A percentile compares a stretch with the other conserved stretches of the same genome.
phyloP scores from a whole-genome alignment of 257 asterid genomes.

The Voacanga thouarsii region DNA sequence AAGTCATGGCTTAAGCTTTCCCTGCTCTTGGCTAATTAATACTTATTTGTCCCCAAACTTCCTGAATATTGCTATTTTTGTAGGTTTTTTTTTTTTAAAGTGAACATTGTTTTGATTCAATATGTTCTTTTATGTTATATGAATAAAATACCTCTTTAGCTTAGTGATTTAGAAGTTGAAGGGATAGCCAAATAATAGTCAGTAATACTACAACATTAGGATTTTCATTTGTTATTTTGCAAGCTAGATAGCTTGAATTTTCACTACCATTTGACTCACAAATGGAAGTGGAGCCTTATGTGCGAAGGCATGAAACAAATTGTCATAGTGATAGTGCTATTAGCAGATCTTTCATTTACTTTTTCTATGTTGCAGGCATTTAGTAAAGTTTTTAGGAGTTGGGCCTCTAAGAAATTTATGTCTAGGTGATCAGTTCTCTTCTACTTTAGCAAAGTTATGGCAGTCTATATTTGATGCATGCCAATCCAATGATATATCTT shows the following conservation, averaged over 20 bases:
- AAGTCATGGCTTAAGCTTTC: not conserved
- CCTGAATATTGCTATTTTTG: too few species aligned
- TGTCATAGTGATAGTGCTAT: not conserved
- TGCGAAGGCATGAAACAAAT: not conserved
- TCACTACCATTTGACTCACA: not conserved
- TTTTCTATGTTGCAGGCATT: slow-evolving; percentile 48
- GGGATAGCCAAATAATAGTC: not conserved
- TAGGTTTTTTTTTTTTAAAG: too few species aligned
- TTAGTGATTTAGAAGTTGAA: not conserved
- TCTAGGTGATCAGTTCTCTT: slow-evolving; percentile 58
- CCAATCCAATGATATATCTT: not conserved
- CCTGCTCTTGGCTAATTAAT: not conserved
- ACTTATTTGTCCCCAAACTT: not conserved
- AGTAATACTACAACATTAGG: not conserved
- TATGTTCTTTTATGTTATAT: too few species aligned
- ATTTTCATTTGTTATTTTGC: not conserved
- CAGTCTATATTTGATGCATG: not conserved
- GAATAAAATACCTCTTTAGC: not conserved
- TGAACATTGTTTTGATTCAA: too few species aligned
- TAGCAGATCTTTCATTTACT: not conserved
- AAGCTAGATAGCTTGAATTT: not conserved
- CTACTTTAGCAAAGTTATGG: not conserved
- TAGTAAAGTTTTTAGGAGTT: slow-evolving; percentile 64
- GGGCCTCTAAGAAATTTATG: slow-evolving; percentile 78
- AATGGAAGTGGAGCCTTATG: not conserved